Base-by-base conservation (phyloP, 345 rosid species). In the Populus tremula region DNA sequence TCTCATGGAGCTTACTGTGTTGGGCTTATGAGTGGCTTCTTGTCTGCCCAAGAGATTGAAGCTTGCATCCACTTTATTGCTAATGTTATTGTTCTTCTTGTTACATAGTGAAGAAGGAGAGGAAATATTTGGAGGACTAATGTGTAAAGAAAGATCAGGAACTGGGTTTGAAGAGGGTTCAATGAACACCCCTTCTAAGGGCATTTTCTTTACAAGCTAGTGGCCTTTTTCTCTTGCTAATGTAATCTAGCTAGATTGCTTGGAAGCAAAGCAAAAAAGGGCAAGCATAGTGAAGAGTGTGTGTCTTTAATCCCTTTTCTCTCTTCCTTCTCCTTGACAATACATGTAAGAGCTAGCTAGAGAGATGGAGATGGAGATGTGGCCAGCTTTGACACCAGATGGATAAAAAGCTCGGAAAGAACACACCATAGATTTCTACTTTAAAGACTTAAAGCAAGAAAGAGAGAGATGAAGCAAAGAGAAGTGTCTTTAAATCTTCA, bases 121-220 rank as follows among this genome's bases (percentile, higher is more conserved):
- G 12, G 78, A 70, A 69, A 66, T 78, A 74, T 85, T 83, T 0
- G 96, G 96, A 67, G 87, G 93, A 79, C 93, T 87, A 61, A 91
- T 91, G 78, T 91, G 88, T 62, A 91, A 84, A 72, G 96, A 91
- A 25, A 91, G 93, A 88, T 91, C 93, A 79, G 96, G 96, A 74
- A 74, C 73, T 78, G 84, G 81, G 78, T 78, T 84, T 74, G 90
- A 69, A 65, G 87, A 81, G 38, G 86, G 82, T 83, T 89, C 91
- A 67, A 87, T 67, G 79, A 87, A 87, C 78, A 84, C 77, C 79
- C 91, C 88, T 75, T 91, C 88, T 61, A 87, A 81, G 79, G 93
- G 88, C 84, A 87, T 88, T 49, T 69, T 78, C 18, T 27, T 38
- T 8, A 25, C 21, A 20, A 23, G 29, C 50, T 21, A 25, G 3